These are phyloP conservation scores for Brassica cretica DNA, from an alignment of 345 rosid genomes.

Conservation along the genomic window DNA sequence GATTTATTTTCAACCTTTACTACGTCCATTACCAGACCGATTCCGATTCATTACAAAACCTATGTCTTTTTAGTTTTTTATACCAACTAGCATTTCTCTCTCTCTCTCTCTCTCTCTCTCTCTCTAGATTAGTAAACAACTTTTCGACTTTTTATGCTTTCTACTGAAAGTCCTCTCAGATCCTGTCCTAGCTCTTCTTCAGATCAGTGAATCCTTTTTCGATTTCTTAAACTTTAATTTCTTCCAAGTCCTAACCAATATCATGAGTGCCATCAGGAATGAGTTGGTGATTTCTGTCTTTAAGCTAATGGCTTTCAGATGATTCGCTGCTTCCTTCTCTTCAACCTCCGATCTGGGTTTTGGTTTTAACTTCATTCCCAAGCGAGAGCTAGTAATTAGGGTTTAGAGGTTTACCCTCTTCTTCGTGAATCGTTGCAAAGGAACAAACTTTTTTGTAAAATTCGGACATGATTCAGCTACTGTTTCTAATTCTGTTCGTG, in stretches of 20 bases:
- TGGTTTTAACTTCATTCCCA: constrained; percentile 10
- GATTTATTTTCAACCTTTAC: no score
- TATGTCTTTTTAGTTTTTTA: no score
- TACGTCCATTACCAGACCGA: no score
- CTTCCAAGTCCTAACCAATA: constrained; percentile 18
- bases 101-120: neutral
- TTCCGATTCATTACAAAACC: no score
- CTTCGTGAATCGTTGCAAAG: constrained; percentile 26
- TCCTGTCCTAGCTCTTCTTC: constrained; percentile 6
- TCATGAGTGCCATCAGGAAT: constrained; percentile 25
- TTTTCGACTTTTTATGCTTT: constrained; percentile 8
- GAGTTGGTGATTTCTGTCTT: neutral
- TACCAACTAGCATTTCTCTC: no score
- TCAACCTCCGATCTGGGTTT: constrained; percentile 21
- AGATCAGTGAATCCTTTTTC: neutral
- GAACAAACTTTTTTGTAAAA: neutral
- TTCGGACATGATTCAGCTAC: constrained; percentile 74
- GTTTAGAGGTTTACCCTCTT: neutral
- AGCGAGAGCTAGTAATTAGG: constrained; percentile 1
- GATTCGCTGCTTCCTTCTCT: neutral
- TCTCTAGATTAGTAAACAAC: neutral
- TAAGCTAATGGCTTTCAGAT: constrained; percentile 20
- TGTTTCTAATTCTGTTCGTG: constrained; percentile 73
- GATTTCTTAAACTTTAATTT: neutral
- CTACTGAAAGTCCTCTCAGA: constrained; percentile 18